These are phyloP conservation scores for Cyclotella choctawhatcheeana DNA, from an alignment of 108 stramenopile genomes.

Conservation along the genomic window DNA sequence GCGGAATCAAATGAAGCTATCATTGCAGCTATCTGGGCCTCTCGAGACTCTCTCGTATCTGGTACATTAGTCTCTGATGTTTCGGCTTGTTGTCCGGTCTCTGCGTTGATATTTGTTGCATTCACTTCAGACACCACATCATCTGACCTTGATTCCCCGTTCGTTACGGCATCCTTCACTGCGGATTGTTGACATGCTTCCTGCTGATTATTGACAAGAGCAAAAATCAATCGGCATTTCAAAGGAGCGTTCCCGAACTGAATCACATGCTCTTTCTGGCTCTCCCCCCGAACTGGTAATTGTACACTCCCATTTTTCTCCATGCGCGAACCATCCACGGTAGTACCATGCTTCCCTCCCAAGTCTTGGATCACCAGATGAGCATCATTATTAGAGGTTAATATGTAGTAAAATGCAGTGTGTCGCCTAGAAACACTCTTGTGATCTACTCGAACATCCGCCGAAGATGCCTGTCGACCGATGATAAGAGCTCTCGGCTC, in stretches of 20 bases:
- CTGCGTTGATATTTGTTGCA: slow-evolving; percentile 1
- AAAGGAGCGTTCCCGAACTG: slow-evolving; percentile 49
- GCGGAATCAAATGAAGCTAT: slow-evolving; percentile 74
- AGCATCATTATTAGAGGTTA: not conserved
- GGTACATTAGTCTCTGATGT: slow-evolving; percentile 28
- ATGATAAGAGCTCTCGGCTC: slow-evolving; percentile 48
- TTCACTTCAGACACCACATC: not conserved
- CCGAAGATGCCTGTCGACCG: slow-evolving; percentile 63
- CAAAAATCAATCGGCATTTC: slow-evolving; percentile 22
- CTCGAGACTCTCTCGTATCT: slow-evolving; percentile 68
- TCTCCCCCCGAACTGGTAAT: slow-evolving; percentile 17
- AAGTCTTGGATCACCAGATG: slow-evolving; percentile 60
- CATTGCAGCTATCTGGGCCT: slow-evolving; percentile 89
- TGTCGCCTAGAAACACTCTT: slow-evolving; percentile 70
- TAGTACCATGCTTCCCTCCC: slow-evolving; percentile 72
- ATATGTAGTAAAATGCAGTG: slow-evolving; percentile 57
- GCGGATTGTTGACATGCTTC: not conserved
- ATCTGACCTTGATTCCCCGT: not conserved
- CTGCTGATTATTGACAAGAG: not conserved
- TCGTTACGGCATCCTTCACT: not conserved
- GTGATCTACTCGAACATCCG: slow-evolving; percentile 71
- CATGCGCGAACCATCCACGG: slow-evolving; percentile 47
- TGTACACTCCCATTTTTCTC: slow-evolving; percentile 48
- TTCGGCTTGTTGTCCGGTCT: not conserved
- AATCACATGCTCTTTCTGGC: slow-evolving; percentile 20